Percentiles rank a stretch among this genome's conserved stretches.
phyloP scores from a whole-genome alignment of 2,329 filamentous ascomycete species.

The Apiospora rasikravindrae region DNA sequence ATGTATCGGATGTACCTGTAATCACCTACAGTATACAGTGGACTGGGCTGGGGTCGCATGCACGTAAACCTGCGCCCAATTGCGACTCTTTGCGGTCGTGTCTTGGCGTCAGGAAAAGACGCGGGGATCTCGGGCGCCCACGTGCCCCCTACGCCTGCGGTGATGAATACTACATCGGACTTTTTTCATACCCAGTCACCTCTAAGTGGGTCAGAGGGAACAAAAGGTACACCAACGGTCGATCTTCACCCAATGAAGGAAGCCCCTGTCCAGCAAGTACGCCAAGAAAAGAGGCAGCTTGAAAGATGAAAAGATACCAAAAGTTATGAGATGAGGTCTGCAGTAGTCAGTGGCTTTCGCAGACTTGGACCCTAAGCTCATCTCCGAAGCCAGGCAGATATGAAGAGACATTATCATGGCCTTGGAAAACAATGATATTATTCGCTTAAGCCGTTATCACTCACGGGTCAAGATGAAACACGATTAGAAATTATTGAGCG shows the following conservation, averaged over 20 bases:
- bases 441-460: not conserved
- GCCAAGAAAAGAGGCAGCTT: not conserved
- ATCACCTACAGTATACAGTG: not conserved
- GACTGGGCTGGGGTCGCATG: not conserved
- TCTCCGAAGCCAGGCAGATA: not conserved
- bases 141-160: conserved; percentile 14
- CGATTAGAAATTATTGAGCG: not conserved
- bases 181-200: conserved; percentile 11
- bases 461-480: not conserved
- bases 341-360: not conserved
- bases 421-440: not conserved
- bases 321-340: too few species aligned
- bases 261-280: not conserved
- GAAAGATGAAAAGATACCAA: not conserved
- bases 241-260: conserved; percentile 12
- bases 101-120: conserved; percentile 10
- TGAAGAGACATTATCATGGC: not conserved
- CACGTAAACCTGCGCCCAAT: not conserved
- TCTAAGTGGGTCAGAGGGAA: not conserved
- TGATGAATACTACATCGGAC: conserved; percentile 16
- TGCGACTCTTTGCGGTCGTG: not conserved
- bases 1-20: not conserved
- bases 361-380: not conserved
- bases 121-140: conserved; percentile 15
- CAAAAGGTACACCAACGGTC: not conserved